phyloP scores from a whole-genome alignment of 352 stramenopile genomes.

The Globisporangium abappressorium region DNA sequence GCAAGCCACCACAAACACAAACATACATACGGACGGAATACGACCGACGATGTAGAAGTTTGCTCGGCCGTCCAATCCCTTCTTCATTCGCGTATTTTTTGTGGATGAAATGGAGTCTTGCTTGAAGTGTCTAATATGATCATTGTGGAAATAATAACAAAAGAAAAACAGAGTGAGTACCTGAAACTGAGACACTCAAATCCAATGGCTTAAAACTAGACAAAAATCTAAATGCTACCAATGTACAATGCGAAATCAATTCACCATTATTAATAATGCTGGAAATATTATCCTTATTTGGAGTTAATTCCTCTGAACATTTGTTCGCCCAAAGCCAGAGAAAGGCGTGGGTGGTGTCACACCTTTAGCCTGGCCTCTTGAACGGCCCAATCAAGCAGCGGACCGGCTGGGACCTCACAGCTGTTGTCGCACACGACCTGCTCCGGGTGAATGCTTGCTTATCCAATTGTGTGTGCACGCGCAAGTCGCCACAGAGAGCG shows the following conservation, averaged over 20 bases:
- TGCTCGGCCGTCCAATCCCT: neutral
- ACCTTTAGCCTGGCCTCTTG: neutral
- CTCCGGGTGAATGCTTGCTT: neutral
- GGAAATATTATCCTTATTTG: neutral
- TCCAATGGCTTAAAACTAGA: neutral
- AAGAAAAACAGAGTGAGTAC: neutral
- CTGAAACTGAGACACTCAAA: neutral
- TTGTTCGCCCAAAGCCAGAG: neutral
- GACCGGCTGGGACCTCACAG: neutral
- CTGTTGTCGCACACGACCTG: neutral
- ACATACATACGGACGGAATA: neutral
- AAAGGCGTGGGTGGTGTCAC: neutral
- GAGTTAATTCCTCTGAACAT: neutral
- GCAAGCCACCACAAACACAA: neutral
- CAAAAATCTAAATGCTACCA: neutral
- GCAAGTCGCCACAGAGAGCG: neutral
- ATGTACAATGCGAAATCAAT: too few relatives aligned
- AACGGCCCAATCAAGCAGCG: neutral
- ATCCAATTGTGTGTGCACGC: neutral
- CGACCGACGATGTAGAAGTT: conserved; percentile 5
- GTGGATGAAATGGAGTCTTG: neutral
- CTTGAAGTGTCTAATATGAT: neutral
- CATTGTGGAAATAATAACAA: neutral
- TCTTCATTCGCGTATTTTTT: conserved; percentile 2
- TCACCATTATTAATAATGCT: neutral